Base-by-base conservation (phyloP, 345 rosid genomes). In the Fremontodendron californicum region DNA sequence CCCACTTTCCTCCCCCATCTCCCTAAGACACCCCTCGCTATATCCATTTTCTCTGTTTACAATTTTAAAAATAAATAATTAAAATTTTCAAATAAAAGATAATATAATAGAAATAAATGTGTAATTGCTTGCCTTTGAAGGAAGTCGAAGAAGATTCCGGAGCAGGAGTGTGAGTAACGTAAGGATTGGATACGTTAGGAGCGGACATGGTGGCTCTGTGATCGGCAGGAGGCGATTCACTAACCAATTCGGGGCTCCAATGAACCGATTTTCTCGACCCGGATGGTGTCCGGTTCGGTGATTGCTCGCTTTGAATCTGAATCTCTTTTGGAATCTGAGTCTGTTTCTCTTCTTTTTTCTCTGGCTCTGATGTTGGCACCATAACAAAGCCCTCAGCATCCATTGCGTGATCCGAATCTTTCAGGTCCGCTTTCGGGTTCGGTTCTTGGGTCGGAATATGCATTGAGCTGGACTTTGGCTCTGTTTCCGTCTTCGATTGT, bases 211-310 rank as follows among this genome's bases (percentile, higher is more conserved):
- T 19, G 33, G 52, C n/a, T 9, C 75, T 58, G 67, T 83, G 78
- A 77, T 73, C 78, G 77, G 82, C 21, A 46, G 82, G 78, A 25
- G 70, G 88, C 33, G 97, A 84, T 65, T 83, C 88, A 15, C 88
- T 79, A 4, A 92, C 94, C 91, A 90, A 84, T 40, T 90, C 92
- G 75, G 94, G 89, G 80, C 90, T 90, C 97, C 97, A 90, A 74
- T 81, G 92, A 12, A 92, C 94, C 73, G 91, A 87, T 80, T 92
- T 92, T 82, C 81, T 87, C 74, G 86, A 82, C 43, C 62, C 83
- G 61, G 91, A 79, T 49, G 66, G 27, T 6, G 82, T 23, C 3
- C 85, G 84, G 82, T 48, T 46, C 10, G 80, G 76, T 33, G 87
- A 25, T 72, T 81, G 70, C 25, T 83, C 87, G 74, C 62, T 40